Evolutionary conservation across 2,329 filamentous ascomycete species (phyloP).

Genomic region (Neopestalotiopsis sp.): DNA sequence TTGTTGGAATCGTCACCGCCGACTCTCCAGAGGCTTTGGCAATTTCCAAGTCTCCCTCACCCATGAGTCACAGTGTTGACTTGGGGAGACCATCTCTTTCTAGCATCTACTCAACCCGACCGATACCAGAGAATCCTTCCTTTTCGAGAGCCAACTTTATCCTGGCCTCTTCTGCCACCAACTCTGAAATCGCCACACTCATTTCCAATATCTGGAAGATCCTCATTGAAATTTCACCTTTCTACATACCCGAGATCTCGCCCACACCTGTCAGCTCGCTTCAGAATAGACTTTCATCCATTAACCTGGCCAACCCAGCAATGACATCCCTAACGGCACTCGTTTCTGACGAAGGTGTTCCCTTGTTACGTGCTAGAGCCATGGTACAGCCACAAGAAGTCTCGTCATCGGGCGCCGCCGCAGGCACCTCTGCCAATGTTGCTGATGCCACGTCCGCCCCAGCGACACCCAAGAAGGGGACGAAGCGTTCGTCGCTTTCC

Average conservation of each 20-base stretch:
- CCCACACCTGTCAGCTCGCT: constrained; percentile 14
- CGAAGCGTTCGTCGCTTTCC: constrained; percentile 28
- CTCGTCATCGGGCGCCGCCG: not conserved
- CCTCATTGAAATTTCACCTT: constrained; percentile 48
- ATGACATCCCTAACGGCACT: constrained; percentile 21
- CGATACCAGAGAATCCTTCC: constrained; percentile 29
- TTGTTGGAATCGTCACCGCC: constrained; percentile 60
- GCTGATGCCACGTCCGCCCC: constrained; percentile 7
- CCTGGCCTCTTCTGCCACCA: constrained; percentile 58
- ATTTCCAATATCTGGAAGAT: constrained; percentile 57
- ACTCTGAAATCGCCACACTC: constrained; percentile 58
- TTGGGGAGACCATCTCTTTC: constrained; percentile 32
- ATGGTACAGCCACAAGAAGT: constrained; percentile 28
- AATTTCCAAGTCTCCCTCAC: constrained; percentile 20
- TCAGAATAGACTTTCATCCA: constrained; percentile 14
- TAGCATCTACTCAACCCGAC: constrained; percentile 29
- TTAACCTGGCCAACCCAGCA: constrained; percentile 22
- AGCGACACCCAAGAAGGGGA: not conserved
- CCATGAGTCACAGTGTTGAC: constrained; percentile 20
- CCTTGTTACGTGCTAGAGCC: constrained; percentile 27
- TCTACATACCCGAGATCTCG: constrained; percentile 48
- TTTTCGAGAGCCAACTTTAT: constrained; percentile 62
- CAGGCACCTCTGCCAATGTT: constrained; percentile 19
- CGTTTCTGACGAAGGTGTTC: constrained; percentile 23
- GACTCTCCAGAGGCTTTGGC: constrained; percentile 39